Conservation (phyloP, 1,284 basidiomycete genomes). For the Trametes polyzona region DNA sequence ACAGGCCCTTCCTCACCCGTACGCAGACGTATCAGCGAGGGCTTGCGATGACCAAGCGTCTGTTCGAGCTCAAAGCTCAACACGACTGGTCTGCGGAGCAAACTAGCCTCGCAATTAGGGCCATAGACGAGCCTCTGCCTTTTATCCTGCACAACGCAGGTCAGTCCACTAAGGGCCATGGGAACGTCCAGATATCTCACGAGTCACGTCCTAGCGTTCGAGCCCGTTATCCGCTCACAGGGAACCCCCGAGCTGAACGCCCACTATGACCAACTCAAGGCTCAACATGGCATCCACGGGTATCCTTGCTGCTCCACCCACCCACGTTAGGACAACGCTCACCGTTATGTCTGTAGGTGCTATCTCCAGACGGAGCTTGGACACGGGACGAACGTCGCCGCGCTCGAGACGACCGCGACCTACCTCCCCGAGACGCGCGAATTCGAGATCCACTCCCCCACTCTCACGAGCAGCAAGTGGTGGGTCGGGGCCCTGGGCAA, state of each 20-base stretch:
- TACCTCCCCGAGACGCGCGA: constrained; percentile 69
- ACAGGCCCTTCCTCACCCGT: constrained; percentile 56
- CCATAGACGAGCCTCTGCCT: constrained; percentile 57
- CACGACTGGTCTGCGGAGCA: constrained; percentile 59
- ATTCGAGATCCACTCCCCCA: constrained; percentile 80
- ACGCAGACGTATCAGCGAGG: constrained; percentile 54
- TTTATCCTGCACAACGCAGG: constrained; percentile 60
- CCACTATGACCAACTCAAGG: constrained; percentile 53
- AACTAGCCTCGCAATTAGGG: constrained; percentile 44
- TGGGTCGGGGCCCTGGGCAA: constrained; percentile 79
- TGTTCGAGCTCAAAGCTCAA: constrained; percentile 58
- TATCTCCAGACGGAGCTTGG: constrained; percentile 79
- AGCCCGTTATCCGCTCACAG: constrained; percentile 68
- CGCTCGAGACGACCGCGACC: constrained; percentile 80
- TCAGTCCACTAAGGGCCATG: constrained; percentile 36
- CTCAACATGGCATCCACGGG: constrained; percentile 65
- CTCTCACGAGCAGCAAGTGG: constrained; percentile 81
- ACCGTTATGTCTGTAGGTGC: constrained; percentile 37
- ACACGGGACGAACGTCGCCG: constrained; percentile 75
- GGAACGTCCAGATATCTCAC: background rate
- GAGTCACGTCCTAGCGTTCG: constrained; percentile 51
- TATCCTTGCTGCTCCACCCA: constrained; percentile 10
- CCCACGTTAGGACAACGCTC: background rate
- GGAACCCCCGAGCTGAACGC: constrained; percentile 52
- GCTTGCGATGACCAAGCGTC: constrained; percentile 53